Percentiles rank a stretch among this genome's conserved stretches.
Conservation (phyloP, 2,329 filamentous ascomycete genomes). For the Claviceps sp. region DNA sequence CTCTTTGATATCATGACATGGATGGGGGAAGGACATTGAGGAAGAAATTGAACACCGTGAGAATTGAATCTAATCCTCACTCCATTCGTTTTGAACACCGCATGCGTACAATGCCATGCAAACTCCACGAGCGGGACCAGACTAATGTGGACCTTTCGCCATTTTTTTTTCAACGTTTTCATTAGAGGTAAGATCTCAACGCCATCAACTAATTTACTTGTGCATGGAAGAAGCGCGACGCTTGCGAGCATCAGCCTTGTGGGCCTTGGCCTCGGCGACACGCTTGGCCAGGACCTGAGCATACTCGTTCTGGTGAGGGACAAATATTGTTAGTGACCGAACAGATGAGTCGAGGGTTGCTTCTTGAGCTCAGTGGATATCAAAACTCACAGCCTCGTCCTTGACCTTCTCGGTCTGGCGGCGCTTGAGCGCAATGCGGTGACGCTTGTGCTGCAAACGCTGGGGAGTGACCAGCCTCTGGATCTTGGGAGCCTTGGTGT, state of each 20-base stretch:
- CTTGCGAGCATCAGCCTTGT: slow-evolving; percentile 91
- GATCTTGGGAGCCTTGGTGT: slow-evolving; percentile 99
- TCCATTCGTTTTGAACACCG: slow-evolving; percentile 11
- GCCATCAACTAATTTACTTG: slow-evolving; percentile 48
- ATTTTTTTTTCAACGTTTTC: slow-evolving; percentile 17
- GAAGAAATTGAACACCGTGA: no score
- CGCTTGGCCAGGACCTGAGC: slow-evolving; percentile 92
- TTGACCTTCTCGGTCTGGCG: slow-evolving; percentile 93
- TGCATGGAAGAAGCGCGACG: slow-evolving; percentile 89
- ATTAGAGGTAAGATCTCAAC: slow-evolving; percentile 12
- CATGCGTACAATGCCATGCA: slow-evolving; percentile 21
- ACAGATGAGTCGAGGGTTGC: no score
- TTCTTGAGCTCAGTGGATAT: neutral
- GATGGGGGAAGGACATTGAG: no score
- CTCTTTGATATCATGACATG: no score
- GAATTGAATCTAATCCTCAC: slow-evolving; percentile 15
- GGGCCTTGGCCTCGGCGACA: slow-evolving; percentile 88
- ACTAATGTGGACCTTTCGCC: slow-evolving; percentile 16
- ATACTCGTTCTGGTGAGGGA: slow-evolving; percentile 70
- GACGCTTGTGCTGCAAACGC: slow-evolving; percentile 99
- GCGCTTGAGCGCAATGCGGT: slow-evolving; percentile 95
- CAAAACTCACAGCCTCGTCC: slow-evolving; percentile 86
- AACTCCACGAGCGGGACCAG: slow-evolving; percentile 20
- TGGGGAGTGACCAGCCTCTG: slow-evolving; percentile 98
- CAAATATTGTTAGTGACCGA: slow-evolving; percentile 16